Evolutionary conservation across 1,284 basidiomycete genomes (phyloP), one percentile per base, ranked within the genome.

Genomic region (Athelia psychrophila): DNA sequence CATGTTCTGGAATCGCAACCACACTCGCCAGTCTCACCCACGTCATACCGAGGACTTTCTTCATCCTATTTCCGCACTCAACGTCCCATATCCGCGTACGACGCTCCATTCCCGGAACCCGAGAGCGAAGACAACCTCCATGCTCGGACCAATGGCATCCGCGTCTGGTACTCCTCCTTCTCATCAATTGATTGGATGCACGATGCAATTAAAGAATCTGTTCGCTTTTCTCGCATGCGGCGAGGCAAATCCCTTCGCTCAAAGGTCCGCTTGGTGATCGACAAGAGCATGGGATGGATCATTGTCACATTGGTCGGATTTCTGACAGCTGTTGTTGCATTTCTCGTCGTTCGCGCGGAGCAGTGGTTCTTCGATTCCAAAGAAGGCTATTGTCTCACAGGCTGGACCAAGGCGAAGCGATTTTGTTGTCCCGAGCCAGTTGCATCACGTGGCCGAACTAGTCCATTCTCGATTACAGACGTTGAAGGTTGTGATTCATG

Each of bases 331-430:
- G 54, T 94, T 47, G 75, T 92, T 33, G 96, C 96, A 0, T 98
- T 93, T 65, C 70, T 90, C 49, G 91, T 99, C 59, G 84, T 96
- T 36, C 84, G 91, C 25, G 78, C 82, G 52, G 96, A 99, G 64
- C 90, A 93, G 65, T 88, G 86, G 77, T 74, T 98, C n/a, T 98
- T 98, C 63, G 93, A 97, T 66, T 67, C 90, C 58, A 98, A 98
- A 69, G 91, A 94, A 51, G 96, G 96, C 0, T 93, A 91, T 66
- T 98, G 95, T 68, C 63, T 65, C 2, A 67, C 70, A 0, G 76
- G 77, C 2, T 91, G 88, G 86, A 88, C 81, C 70, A 86, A 81
- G 52, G 84, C 94, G 1, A 87, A 83, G 62, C 77, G 85, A 2
- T 93, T 94, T 68, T 98, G 95, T 66, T 96, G 93, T 65, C 78